Evolutionary conservation across 2,329 filamentous ascomycete genomes (phyloP), one percentile per base, ranked within the genome.

Genomic region (Cladosporium oxysporum): DNA sequence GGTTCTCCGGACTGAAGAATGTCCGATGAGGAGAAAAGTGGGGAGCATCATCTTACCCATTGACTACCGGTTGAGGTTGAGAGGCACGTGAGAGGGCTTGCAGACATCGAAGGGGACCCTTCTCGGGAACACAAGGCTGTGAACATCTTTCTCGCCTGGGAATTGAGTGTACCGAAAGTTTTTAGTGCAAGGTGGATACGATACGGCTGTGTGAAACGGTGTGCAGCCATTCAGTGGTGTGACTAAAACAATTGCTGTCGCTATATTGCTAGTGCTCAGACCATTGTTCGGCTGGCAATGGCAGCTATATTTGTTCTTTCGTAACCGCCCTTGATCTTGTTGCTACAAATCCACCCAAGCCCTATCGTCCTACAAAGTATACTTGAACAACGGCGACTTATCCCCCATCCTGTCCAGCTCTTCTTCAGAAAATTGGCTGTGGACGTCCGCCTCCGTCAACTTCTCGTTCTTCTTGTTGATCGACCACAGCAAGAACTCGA

Each of bases 361-460:
- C 1, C 18, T 21, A 5, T 37, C 18, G 6, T 59, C 1, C 41
- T 68, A 75, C 26, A 73, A 59, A 74, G 59, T 62, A 58, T 80
- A 81, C 67, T 74, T 77, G 68, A 78, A 80, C 65, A 80, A 70
- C 5, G 78, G 78, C 61, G 74, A 77, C 62, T 74, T 70, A 67
- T 80, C 77, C 0, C 78, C 78, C 75, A 79, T 74, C 62, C 73
- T 73, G 52, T 74, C 72, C 55, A 79, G 63, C 66, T 80, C 70
- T 29, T 73, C 72, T 31, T 78, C 75, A 3, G 72, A 75, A 68
- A 79, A 80, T 33, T 72, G 72, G 6, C 68, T 72, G 18, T 72
- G 69, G 31, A 76, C 72, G 35, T 77, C 76, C 4, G 76, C 77
- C 66, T 78, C 76, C 3, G 73, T 70, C 31, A 77, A 67, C 52